Base-by-base conservation (phyloP, 805 yeast genomes). In the Schizosaccharomyces japonicus region DNA sequence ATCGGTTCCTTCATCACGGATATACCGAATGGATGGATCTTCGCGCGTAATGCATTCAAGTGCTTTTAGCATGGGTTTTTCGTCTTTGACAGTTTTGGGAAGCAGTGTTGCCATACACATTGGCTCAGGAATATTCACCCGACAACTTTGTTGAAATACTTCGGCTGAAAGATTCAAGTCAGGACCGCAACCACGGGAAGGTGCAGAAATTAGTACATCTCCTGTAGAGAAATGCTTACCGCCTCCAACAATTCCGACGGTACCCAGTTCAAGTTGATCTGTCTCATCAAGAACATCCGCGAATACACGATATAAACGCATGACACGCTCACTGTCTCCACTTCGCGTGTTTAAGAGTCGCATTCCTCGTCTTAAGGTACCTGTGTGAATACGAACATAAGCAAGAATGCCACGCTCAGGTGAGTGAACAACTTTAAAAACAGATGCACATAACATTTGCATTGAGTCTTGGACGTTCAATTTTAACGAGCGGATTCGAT, bases 351-450 rank as follows among this genome's bases (percentile, higher is more conserved):
- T 81, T 48, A 70, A 59, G 5, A 83, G 71, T 0, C 70, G 71
- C 13, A 78, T 63, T 47, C 79, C 78, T 36, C 77, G 68, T 48
- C 67, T 68, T 15, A 90, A 60, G 36, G 66, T 69, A 0, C 98
- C 98, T 47, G 85, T 72, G 63, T 90, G 90, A 3, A 90, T 90
- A 49, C 98, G 67, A 26, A 87, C 76, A 58, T 78, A 90, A 5
- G 81, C 77, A 78, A 85, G 73, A 1, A 76, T 68, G 1, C 95
- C 94, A 51, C 84, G 69, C 25, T 56, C 58, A 2, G 82, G 79
- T 58, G 90, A 95, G 3, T 85, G 78, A 46, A 80, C 70, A 4
- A 87, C 94, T 59, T 90, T 90, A 64, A 90, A 90, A 1, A 95
- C 95, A 36, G 87, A 66, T 0, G 93, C 85, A 5, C 83, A 69